Conservation (phyloP, 2,329 filamentous ascomycete species). For the Pseudogymnoascus sp. region DNA sequence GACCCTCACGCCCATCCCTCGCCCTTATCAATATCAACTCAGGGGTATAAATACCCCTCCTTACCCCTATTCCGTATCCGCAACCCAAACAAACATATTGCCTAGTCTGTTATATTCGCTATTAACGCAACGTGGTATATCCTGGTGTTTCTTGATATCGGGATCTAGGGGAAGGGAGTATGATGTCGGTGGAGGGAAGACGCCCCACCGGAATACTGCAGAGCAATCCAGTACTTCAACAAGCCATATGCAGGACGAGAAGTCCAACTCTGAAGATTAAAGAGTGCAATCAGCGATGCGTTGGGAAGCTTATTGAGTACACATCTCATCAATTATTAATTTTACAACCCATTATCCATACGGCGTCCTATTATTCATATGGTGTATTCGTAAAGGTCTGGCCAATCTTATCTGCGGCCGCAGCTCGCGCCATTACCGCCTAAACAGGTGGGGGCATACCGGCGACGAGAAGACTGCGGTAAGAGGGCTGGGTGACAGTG, state of each 20-base stretch:
- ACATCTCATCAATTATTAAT: no score
- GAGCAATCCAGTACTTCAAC: no score
- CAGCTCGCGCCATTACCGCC: no score
- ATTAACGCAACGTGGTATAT: not conserved
- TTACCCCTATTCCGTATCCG: not conserved
- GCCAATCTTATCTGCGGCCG: no score
- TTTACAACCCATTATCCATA: no score
- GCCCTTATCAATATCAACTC: not conserved
- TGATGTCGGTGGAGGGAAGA: not conserved
- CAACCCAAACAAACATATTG: not conserved
- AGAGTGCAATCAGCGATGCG: no score
- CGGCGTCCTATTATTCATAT: no score
- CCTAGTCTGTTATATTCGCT: not conserved
- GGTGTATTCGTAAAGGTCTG: no score
- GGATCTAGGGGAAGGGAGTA: not conserved
- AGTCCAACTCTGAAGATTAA: no score
- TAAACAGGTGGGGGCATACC: not conserved
- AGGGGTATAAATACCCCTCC: not conserved
- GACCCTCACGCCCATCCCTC: not conserved
- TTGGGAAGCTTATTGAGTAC: no score
- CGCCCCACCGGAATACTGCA: no score
- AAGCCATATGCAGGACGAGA: no score
- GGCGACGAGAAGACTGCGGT: not conserved
- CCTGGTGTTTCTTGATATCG: not conserved
- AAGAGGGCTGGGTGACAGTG: not conserved